Evolutionary conservation across 2,329 filamentous ascomycete species (phyloP), one percentile per base, ranked within the genome.

Genomic region (Geoglossum cookeanum): DNA sequence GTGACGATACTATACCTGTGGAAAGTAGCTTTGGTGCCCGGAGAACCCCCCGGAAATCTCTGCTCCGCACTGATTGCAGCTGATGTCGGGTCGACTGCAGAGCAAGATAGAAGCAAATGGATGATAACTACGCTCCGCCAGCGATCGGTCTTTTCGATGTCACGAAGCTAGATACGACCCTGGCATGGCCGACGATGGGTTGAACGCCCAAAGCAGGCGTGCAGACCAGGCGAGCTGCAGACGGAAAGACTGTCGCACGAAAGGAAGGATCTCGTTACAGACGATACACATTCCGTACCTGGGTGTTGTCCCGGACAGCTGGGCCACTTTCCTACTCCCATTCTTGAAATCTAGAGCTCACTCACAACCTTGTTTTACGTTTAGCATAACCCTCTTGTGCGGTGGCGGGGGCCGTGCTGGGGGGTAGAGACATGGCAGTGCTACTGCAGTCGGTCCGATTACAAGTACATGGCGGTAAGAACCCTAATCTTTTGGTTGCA

Each of bases 101-200:
- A 22, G 22, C 22, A 22, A 22, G 22, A 22, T 22, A 22, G 22
- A 22, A 1, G 22, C 22, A 22, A 22, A 22, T 2, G 2, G 22
- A 22, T 22, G 22, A 22, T 22, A 22, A 22, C 22, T 22, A 2
- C 22, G 22, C 22, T 22, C 22, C 22, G 22, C 22, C 22, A 22
- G 68, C 81, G 55, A 81, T 83, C 60, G 71, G 73, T 17, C 83
- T 81, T 42, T 62, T 79, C 79, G 74, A 76, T 54, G 71, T 75
- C 44, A 73, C 76, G 17, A 76, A 75, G 37, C 79, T 83, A 65
- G 75, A 81, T 65, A 77, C 77, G 61, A 83, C 79, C 0, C 70
- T 83, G 69, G 68, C 13, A 70, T 83, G 29, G 80, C 83, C 59
- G 80, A 84, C 65, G 79, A 83, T 64, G 72, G 81, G 11, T 72